These are phyloP conservation scores for Jamesozyma piceae DNA, from an alignment of 805 yeast genomes.

Conservation along the genomic window DNA sequence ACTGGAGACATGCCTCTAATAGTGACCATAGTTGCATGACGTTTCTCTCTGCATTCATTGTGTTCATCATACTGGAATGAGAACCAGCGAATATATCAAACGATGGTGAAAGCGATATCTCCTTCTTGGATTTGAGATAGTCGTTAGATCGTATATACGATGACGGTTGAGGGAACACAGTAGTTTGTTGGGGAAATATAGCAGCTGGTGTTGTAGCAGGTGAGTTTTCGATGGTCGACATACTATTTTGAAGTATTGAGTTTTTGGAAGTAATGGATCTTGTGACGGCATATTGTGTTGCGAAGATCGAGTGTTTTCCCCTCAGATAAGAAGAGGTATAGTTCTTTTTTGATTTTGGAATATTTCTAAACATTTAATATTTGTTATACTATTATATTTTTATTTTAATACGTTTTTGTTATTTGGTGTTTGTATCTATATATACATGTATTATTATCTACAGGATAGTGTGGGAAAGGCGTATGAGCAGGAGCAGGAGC, in stretches of 20 bases:
- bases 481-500: no score
- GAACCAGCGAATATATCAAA: conserved; percentile 25
- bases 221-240: conserved; percentile 1
- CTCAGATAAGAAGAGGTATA: no score
- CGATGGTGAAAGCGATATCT: conserved; percentile 3
- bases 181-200: not conserved
- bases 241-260: conserved; percentile 7
- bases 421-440: no score
- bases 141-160: not conserved
- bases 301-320: not conserved
- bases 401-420: no score
- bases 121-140: conserved; percentile 2
- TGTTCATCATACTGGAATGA: conserved; percentile 10
- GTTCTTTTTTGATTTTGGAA: not conserved
- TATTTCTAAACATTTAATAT: conserved; percentile 1
- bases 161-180: not conserved
- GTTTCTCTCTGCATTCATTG: conserved; percentile 11
- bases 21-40: conserved; percentile 60
- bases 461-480: not conserved
- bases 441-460: no score
- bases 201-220: not conserved
- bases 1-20: conserved; percentile 66
- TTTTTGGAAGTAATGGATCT: conserved; percentile 14
- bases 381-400: no score
- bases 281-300: no score